Evolutionary conservation across 768 basidiomycete genomes (phyloP), one percentile per base, ranked within the genome.

Genomic region (Porpolomopsis calyptriformis): DNA sequence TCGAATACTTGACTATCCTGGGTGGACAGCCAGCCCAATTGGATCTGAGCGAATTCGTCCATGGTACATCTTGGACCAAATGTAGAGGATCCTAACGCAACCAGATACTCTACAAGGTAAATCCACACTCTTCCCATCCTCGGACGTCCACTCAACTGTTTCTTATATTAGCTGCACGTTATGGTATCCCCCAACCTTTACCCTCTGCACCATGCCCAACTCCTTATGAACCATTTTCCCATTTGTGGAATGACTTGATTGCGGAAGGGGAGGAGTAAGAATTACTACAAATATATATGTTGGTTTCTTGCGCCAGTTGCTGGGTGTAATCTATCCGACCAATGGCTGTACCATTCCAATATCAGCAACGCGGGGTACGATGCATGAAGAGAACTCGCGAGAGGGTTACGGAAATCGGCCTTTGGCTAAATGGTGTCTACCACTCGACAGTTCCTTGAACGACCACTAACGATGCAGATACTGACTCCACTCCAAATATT

Each of bases 161-260:
- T 57, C 64, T 68, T 56, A 74, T 75, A 61, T 67, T 83, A 47
- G 79, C 82, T 55, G 70, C 78, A 57, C 84, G 85, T 48, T 78
- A 85, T 84, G 84, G 83, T 65, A 77, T 86, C 59, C 84, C 85
- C 49, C 74, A 78, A 53, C 73, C 70, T 51, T 63, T 87, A 40
- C 84, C 85, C 38, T 77, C 76, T 43, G 75, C 77, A 46, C 84
- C 84, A 50, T 72, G 76, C 44, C 76, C 77, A 60, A 70, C 68
- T 53, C 70, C 73, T 48, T 70, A 60, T 58, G 69, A 71, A 64
- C 63, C 67, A 55, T 63, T 68, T 48, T 57, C n/a, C n/a, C n/a
- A n/a, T n/a, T n/a, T n/a, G n/a, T n/a, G n/a, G n/a, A n/a, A n/a
- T n/a, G n/a, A n/a, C n/a, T n/a, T n/a, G n/a, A n/a, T n/a, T n/a